phyloP scores from a whole-genome alignment of 2,329 filamentous ascomycete species.

The Fusarium transvaalense region DNA sequence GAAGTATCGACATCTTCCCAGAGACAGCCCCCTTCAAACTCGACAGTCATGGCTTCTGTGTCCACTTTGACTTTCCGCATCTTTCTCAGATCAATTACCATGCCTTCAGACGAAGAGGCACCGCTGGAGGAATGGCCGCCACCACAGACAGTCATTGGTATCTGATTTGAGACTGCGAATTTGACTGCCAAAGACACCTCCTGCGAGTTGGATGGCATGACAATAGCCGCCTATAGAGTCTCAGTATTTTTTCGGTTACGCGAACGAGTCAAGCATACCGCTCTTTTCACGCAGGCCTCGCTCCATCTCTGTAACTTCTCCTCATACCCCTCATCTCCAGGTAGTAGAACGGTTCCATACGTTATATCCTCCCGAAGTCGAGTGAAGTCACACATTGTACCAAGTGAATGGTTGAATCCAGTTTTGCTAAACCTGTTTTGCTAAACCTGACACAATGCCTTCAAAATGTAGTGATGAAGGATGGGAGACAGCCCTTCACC shows the following conservation, averaged over 20 bases:
- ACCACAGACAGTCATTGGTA: conserved; percentile 65
- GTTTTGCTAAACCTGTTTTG: neutral
- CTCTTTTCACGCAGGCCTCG: conserved; percentile 51
- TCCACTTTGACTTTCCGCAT: conserved; percentile 65
- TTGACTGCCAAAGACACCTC: conserved; percentile 50
- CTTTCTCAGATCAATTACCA: conserved; percentile 66
- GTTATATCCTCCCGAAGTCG: conserved; percentile 28
- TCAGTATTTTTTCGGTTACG: neutral
- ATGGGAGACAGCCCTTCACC: neutral
- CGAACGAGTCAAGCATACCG: conserved; percentile 39
- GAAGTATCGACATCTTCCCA: conserved; percentile 68
- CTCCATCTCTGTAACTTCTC: conserved; percentile 54
- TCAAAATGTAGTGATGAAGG: neutral
- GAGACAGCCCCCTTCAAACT: conserved; percentile 62
- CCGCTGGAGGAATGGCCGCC: conserved; percentile 69
- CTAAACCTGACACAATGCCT: neutral
- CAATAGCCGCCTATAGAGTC: conserved; percentile 54
- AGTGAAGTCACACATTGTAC: conserved; percentile 37
- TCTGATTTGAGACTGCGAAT: conserved; percentile 48
- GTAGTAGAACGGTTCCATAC: conserved; percentile 47
- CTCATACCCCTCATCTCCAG: conserved; percentile 51
- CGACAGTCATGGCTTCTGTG: conserved; percentile 57
- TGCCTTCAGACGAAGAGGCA: conserved; percentile 61
- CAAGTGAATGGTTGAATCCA: neutral
- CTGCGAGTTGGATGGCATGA: conserved; percentile 54